Evolutionary conservation across 139 green algal genomes (phyloP), one percentile per base, ranked within the genome.

Genomic region (Coelastrella sp.): DNA sequence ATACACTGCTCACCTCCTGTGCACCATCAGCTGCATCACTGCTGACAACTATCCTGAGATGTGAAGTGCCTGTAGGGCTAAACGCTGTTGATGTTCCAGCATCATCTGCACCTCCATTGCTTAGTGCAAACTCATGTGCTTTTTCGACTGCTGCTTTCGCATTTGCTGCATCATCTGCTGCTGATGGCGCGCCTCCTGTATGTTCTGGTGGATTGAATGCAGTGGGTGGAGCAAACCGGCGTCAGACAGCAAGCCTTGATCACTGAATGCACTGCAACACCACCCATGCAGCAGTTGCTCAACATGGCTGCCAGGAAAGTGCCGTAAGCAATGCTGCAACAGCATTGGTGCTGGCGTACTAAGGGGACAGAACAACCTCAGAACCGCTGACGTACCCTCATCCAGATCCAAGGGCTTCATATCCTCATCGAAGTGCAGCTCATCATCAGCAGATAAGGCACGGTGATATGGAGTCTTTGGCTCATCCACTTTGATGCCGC

Each of bases 321-420:
- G n/a, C n/a, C n/a, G n/a, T n/a, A n/a, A n/a, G n/a, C n/a, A n/a
- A n/a, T n/a, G n/a, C n/a, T n/a, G n/a, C n/a, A n/a, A n/a, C n/a
- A n/a, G n/a, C n/a, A n/a, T n/a, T n/a, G n/a, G n/a, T n/a, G n/a
- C n/a, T n/a, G n/a, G n/a, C n/a, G n/a, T n/a, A n/a, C n/a, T n/a
- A n/a, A n/a, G n/a, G n/a, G n/a, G n/a, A n/a, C n/a, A n/a, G n/a
- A n/a, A n/a, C n/a, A n/a, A n/a, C n/a, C n/a, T n/a, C n/a, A n/a
- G n/a, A n/a, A n/a, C n/a, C n/a, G n/a, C n/a, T n/a, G n/a, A n/a
- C n/a, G n/a, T n/a, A n/a, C n/a, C n/a, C n/a, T n/a, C 64, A 57
- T 86, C 87, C 11, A 91, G 87, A 64, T 85, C 78, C 61, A 91
- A 66, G 32, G 87, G 87, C n/a, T 66, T 77, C 87, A 91, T 86